phyloP scores from a whole-genome alignment of 805 yeast species.

The Candida gorgasii region DNA sequence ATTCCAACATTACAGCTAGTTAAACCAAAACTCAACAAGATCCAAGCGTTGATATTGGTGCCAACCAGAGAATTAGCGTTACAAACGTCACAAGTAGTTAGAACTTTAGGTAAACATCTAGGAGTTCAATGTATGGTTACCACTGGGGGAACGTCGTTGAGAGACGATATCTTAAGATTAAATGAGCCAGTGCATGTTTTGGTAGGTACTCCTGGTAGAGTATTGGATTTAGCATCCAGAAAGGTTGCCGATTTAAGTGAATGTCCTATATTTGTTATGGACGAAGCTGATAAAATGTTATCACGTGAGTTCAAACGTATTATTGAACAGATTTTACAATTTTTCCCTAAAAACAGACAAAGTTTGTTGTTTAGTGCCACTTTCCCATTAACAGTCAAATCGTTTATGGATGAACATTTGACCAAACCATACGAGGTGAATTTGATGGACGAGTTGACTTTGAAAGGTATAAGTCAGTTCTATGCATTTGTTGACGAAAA shows the following conservation, averaged over 20 bases:
- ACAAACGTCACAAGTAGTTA: conserved; percentile 96
- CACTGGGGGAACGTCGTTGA: conserved; percentile 94
- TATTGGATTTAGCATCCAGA: conserved; percentile 89
- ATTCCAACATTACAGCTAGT: conserved; percentile 90
- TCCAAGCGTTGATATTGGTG: conserved; percentile 89
- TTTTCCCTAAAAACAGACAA: conserved; percentile 72
- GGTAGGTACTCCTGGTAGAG: conserved; percentile 98
- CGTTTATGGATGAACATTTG: conserved; percentile 88
- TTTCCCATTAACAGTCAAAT: conserved; percentile 90
- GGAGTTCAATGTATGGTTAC: conserved; percentile 95
- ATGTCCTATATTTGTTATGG: conserved; percentile 91
- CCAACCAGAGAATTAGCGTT: conserved; percentile 98
- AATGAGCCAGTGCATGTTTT: conserved; percentile 90
- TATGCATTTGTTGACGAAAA: conserved; percentile 98
- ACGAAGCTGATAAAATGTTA: conserved; percentile 97
- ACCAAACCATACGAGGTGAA: conserved; percentile 93
- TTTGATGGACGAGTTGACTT: conserved; percentile 94
- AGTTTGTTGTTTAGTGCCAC: conserved; percentile 91
- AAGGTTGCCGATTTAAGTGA: conserved; percentile 82
- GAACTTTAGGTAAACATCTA: conserved; percentile 92
- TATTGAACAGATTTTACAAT: conserved; percentile 80
- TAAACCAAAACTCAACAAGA: conserved; percentile 78
- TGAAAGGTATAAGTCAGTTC: conserved; percentile 94
- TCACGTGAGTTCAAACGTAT: conserved; percentile 85
- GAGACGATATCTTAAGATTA: conserved; percentile 92